Evolutionary conservation across 2,329 filamentous ascomycete genomes (phyloP).

Genomic region (Acrodontium crateriforme): DNA sequence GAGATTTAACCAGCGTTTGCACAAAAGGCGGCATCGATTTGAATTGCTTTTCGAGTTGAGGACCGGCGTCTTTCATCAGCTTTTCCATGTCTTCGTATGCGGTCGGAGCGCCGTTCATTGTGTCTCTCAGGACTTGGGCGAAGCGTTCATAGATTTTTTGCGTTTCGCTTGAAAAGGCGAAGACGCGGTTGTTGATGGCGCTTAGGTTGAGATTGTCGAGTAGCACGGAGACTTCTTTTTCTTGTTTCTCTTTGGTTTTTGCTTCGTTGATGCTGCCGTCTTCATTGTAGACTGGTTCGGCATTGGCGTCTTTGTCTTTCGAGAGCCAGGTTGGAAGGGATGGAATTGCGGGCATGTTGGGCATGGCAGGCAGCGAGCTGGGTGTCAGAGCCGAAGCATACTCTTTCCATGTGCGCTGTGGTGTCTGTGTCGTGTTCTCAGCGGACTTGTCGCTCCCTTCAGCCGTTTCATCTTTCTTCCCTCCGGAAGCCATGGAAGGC

Average conservation of each 20-base stretch:
- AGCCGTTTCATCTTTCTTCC: slow-evolving; percentile 2
- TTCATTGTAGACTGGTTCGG: slow-evolving; percentile 23
- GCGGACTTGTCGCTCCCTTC: slow-evolving; percentile 1
- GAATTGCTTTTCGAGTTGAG: slow-evolving; percentile 50
- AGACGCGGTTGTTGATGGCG: slow-evolving; percentile 71
- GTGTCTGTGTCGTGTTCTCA: slow-evolving; percentile 2
- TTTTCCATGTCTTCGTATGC: slow-evolving; percentile 80
- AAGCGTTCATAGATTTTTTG: slow-evolving; percentile 71
- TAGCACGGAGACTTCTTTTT: slow-evolving; percentile 61
- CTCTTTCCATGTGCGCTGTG: slow-evolving; percentile 17
- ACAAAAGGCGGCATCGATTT: slow-evolving; percentile 60
- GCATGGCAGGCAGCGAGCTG: slow-evolving; percentile 11
- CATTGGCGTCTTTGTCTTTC: slow-evolving; percentile 20
- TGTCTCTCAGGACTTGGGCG: slow-evolving; percentile 80
- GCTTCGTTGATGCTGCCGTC: slow-evolving; percentile 25
- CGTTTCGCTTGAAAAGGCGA: slow-evolving; percentile 72
- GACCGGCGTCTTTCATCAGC: slow-evolving; percentile 48
- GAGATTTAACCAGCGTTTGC: slow-evolving; percentile 70
- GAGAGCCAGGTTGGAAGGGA: slow-evolving; percentile 7
- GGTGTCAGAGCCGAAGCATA: slow-evolving; percentile 18
- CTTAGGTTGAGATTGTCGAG: slow-evolving; percentile 75
- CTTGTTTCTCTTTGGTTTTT: slow-evolving; percentile 37
- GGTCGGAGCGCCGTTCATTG: slow-evolving; percentile 83
- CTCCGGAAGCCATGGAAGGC: slow-evolving; percentile 9
- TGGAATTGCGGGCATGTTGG: slow-evolving; percentile 10